Conservation (phyloP, 306 rosid species). For the Corylus avellana region DNA sequence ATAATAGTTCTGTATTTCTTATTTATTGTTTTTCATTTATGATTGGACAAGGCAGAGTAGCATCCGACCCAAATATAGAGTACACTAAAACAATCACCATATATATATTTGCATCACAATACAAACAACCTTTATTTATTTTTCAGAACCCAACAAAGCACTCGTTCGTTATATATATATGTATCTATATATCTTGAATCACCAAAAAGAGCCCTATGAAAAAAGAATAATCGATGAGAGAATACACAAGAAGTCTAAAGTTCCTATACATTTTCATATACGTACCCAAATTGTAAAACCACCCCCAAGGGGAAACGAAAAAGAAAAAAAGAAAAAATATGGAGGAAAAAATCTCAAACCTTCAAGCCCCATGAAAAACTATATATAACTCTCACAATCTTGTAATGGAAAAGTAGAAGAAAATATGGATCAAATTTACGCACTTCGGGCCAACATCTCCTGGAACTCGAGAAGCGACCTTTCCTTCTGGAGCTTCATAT, state of each 20-base stretch:
- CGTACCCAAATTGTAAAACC: background rate
- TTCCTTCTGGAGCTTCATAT: slow-evolving; percentile 56
- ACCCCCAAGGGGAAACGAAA: background rate
- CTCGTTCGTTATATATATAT: background rate
- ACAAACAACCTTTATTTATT: background rate
- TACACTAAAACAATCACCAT: background rate
- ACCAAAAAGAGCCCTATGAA: background rate
- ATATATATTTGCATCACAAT: background rate
- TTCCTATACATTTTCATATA: slow-evolving; percentile 21
- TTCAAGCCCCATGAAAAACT: background rate
- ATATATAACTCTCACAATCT: background rate
- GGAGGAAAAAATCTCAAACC: background rate
- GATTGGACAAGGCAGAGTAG: background rate
- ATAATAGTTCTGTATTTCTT: too few species aligned
- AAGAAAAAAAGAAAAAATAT: background rate
- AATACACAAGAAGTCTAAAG: background rate
- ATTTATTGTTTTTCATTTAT: background rate
- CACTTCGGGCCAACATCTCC: slow-evolving; percentile 46
- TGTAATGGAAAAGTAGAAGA: background rate
- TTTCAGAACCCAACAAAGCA: background rate
- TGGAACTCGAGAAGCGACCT: slow-evolving; percentile 45
- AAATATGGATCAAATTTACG: slow-evolving; percentile 1
- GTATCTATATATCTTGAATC: background rate
- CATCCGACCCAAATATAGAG: background rate
- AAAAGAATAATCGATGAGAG: too few species aligned